Percentiles rank a stretch among this genome's conserved stretches.
These are phyloP conservation scores for Dillenia suffruticosa DNA, from an alignment of 164 flowering plant genomes.

Conservation along the genomic window DNA sequence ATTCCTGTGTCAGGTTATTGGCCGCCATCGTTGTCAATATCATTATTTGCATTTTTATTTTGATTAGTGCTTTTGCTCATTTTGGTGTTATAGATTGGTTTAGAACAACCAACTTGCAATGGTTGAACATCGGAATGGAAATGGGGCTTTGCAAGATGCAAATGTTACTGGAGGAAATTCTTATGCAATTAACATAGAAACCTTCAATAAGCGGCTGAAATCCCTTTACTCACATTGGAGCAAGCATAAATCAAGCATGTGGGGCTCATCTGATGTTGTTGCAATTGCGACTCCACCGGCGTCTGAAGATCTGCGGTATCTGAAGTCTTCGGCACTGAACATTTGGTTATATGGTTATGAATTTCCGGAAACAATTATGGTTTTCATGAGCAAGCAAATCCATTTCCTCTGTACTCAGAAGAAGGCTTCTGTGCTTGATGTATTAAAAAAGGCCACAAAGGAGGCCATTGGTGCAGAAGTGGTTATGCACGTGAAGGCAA, in stretches of 20 bases:
- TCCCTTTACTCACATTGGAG: constrained; percentile 41
- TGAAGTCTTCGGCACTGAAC: constrained; percentile 21
- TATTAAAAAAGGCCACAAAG: constrained; percentile 32
- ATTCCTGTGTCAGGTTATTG: too few relatives aligned
- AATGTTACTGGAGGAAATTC: constrained; percentile 16
- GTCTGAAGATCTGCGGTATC: constrained; percentile 48
- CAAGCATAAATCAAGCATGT: constrained; percentile 25
- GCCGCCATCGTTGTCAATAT: too few relatives aligned
- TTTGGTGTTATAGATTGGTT: too few relatives aligned
- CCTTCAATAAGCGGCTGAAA: constrained; percentile 33
- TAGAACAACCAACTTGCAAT: constrained; percentile 1
- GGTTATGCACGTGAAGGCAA: constrained; percentile 50
- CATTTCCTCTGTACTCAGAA: constrained; percentile 35
- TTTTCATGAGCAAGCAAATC: constrained; percentile 21
- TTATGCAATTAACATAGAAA: constrained; percentile 23
- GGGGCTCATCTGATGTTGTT: constrained; percentile 40
- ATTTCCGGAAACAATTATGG: constrained; percentile 29
- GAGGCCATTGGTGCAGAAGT: constrained; percentile 40
- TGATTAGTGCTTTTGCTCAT: too few relatives aligned
- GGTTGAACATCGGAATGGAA: constrained; percentile 20
- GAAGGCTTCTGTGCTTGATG: constrained; percentile 48
- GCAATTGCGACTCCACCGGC: constrained; percentile 52
- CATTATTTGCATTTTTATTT: too few relatives aligned
- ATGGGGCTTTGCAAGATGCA: constrained; percentile 1
- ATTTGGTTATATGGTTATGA: constrained; percentile 28